phyloP scores from a whole-genome alignment of 768 basidiomycete species.

The Phallus indusiatus region DNA sequence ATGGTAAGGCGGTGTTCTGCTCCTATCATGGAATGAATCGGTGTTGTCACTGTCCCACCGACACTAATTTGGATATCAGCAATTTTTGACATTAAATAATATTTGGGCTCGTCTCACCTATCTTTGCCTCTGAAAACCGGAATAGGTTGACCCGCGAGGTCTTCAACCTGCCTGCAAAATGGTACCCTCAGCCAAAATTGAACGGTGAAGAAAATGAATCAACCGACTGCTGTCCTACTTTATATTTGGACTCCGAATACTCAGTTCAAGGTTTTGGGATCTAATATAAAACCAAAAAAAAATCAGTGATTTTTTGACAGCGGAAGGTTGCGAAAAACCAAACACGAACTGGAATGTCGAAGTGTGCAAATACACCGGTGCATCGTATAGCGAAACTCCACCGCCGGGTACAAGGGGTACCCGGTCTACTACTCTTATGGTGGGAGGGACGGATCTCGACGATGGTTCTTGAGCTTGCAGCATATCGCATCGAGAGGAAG shows the following conservation, averaged over 20 bases:
- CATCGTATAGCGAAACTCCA: conserved; percentile 1
- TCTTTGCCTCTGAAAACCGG: conserved; percentile 5
- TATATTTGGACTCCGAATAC: conserved; percentile 5
- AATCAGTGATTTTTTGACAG: neutral
- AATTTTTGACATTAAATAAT: neutral
- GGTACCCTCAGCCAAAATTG: neutral
- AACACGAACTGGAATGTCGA: conserved; percentile 1
- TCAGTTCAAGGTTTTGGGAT: neutral
- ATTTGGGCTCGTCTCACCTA: neutral
- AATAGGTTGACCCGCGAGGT: conserved; percentile 3
- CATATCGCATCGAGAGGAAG: neutral
- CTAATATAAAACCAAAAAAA: neutral
- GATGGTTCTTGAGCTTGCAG: neutral
- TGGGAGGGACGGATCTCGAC: neutral
- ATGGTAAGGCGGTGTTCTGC: neutral
- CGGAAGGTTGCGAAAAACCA: neutral
- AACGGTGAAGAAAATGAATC: neutral
- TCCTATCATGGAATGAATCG: neutral
- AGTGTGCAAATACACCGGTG: conserved; percentile 4
- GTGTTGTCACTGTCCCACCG: neutral
- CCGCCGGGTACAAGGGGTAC: neutral
- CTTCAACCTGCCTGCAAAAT: conserved; percentile 1
- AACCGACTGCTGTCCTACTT: neutral
- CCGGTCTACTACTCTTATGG: neutral
- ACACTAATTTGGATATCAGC: neutral